Percentiles rank a stretch among this genome's conserved stretches.
These are phyloP conservation scores for Ascochyta koolunga DNA, from an alignment of 2,329 filamentous ascomycete genomes.

Conservation along the genomic window DNA sequence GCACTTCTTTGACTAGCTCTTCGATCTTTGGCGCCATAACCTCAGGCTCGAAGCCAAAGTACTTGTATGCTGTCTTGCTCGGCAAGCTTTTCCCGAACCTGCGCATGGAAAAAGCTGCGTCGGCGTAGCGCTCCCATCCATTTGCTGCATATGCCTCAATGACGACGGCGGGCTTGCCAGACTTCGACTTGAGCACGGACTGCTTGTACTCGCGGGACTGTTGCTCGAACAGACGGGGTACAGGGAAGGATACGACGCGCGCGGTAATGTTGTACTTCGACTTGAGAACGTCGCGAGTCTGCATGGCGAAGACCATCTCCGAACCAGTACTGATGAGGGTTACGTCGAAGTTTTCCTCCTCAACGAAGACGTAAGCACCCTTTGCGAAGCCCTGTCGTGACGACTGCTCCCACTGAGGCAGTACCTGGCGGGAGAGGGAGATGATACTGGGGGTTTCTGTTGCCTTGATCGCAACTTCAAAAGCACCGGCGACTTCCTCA, in stretches of 20 bases:
- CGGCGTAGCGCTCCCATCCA: conserved; percentile 65
- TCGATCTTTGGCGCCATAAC: conserved; percentile 51
- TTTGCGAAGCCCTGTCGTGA: conserved; percentile 51
- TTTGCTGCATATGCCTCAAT: conserved; percentile 64
- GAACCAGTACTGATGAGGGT: conserved; percentile 51
- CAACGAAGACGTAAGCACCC: conserved; percentile 56
- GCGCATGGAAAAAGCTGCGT: conserved; percentile 59
- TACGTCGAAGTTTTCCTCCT: conserved; percentile 51
- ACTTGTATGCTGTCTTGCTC: conserved; percentile 59
- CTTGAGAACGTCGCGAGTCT: conserved; percentile 44
- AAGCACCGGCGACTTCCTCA: conserved; percentile 64
- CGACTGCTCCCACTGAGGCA: conserved; percentile 50
- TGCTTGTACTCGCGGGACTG: conserved; percentile 53
- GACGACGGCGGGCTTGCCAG: conserved; percentile 56
- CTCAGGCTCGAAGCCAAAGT: conserved; percentile 60
- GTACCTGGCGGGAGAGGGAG: conserved; percentile 54
- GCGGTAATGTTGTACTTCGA: conserved; percentile 48
- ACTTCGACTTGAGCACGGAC: conserved; percentile 49
- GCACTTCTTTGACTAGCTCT: conserved; percentile 43
- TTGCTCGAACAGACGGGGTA: conserved; percentile 53
- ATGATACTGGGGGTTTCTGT: conserved; percentile 54
- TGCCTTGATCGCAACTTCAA: conserved; percentile 54
- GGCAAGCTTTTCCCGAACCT: conserved; percentile 62
- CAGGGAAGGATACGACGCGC: conserved; percentile 56
- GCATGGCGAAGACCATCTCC: conserved; percentile 54